Evolutionary conservation across 2,329 filamentous ascomycete species (phyloP).

Genomic region (Scorias spongiosa): DNA sequence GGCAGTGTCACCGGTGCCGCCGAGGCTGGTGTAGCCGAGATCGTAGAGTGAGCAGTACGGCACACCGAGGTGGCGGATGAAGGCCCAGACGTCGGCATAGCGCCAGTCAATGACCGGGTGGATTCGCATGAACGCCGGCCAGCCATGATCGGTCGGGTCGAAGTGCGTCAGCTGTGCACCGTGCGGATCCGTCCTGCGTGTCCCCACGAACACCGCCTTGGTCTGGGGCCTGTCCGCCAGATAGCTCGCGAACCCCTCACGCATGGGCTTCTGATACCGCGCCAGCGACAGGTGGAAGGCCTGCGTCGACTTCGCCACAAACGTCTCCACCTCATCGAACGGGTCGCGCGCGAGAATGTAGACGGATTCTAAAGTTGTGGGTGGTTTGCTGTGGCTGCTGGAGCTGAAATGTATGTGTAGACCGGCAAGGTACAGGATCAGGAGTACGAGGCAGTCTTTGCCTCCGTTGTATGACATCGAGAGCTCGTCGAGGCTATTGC

Average conservation of each 20-base stretch:
- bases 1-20: slow-evolving; percentile 73
- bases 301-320: slow-evolving; percentile 52
- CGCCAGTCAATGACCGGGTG: slow-evolving; percentile 98
- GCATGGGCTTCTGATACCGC: slow-evolving; percentile 67
- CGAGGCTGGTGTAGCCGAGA: slow-evolving; percentile 78
- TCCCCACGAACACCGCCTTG: slow-evolving; percentile 73
- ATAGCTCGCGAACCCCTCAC: slow-evolving; percentile 64
- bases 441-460: slow-evolving; percentile 89
- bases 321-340: slow-evolving; percentile 72
- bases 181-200: slow-evolving; percentile 82
- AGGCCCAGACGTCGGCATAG: slow-evolving; percentile 87
- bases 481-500: slow-evolving; percentile 53
- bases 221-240: slow-evolving; percentile 49
- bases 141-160: slow-evolving; percentile 72
- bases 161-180: slow-evolving; percentile 66
- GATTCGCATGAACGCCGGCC: slow-evolving; percentile 84
- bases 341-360: slow-evolving; percentile 79
- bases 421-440: slow-evolving; percentile 67
- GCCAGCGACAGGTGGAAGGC: slow-evolving; percentile 62
- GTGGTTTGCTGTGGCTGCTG: slow-evolving; percentile 15
- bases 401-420: slow-evolving; percentile 25
- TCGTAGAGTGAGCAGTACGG: slow-evolving; percentile 83
- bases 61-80: slow-evolving; percentile 63
- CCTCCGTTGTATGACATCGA: slow-evolving; percentile 94
- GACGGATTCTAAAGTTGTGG: slow-evolving; percentile 56